Evolutionary conservation across 2,329 filamentous ascomycete species (phyloP).

Genomic region (Pleomassaria siparia): DNA sequence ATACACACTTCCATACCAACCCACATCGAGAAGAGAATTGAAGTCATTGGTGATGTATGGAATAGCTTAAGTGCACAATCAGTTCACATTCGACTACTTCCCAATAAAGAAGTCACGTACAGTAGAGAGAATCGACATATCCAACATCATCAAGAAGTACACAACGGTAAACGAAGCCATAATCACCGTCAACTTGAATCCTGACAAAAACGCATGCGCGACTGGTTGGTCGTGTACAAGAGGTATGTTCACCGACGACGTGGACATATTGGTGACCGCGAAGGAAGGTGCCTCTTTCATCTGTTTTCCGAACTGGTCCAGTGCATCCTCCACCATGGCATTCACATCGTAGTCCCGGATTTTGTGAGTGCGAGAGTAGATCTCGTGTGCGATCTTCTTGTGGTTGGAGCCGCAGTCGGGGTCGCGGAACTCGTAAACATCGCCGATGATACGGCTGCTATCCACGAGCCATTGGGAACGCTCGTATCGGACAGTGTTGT

Average conservation of each 20-base stretch:
- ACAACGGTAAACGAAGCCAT: slow-evolving; percentile 8
- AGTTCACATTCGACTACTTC: neutral
- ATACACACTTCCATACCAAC: slow-evolving; percentile 13
- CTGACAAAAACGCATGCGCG: neutral
- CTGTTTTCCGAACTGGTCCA: neutral
- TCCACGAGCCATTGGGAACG: slow-evolving; percentile 9
- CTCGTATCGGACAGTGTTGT: slow-evolving; percentile 6
- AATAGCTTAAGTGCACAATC: slow-evolving; percentile 6
- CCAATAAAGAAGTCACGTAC: slow-evolving; percentile 4
- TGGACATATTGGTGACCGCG: neutral
- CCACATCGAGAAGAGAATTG: slow-evolving; percentile 11
- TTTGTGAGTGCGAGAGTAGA: neutral
- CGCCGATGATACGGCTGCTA: slow-evolving; percentile 2
- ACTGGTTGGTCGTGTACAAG: neutral
- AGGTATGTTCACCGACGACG: neutral
- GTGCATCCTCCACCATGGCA: neutral
- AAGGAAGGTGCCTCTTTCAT: neutral
- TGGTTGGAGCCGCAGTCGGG: neutral
- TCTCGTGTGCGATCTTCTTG: neutral
- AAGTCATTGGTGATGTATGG: slow-evolving; percentile 12
- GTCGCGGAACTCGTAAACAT: neutral
- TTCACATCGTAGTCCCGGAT: neutral
- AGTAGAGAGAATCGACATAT: slow-evolving; percentile 16
- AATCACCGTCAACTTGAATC: neutral
- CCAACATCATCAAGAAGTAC: slow-evolving; percentile 14